A percentile compares a stretch with the other conserved stretches of the same genome.
phyloP scores from a whole-genome alignment of 441 rosid species.

The Erodium texanum region DNA sequence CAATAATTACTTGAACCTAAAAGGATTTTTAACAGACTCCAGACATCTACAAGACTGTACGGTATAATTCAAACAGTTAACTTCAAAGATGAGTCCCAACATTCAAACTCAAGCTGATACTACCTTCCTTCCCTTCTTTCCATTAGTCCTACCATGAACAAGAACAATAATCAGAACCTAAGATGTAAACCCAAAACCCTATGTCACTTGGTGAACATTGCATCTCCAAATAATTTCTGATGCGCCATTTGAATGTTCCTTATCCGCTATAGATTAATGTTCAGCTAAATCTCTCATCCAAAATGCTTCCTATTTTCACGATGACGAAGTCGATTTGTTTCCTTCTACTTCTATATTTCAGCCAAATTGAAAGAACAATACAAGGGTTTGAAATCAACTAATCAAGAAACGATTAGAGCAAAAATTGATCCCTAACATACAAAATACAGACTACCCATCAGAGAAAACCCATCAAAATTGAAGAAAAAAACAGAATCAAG shows the following conservation, averaged over 20 bases:
- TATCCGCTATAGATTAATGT: background rate
- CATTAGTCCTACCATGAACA: background rate
- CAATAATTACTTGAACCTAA: background rate
- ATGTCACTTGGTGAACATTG: background rate
- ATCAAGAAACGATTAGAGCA: conserved; percentile 12
- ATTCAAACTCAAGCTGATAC: background rate
- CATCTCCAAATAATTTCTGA: background rate
- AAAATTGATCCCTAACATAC: background rate
- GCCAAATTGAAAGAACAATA: background rate
- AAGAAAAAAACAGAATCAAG: background rate
- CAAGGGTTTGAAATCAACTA: background rate
- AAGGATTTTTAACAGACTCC: background rate
- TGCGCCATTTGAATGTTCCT: background rate
- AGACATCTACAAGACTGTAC: background rate
- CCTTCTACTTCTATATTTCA: background rate
- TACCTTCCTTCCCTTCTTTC: background rate
- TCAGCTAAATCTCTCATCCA: background rate
- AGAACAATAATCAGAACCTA: background rate
- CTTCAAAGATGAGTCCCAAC: background rate
- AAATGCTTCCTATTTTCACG: no score
- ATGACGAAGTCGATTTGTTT: background rate
- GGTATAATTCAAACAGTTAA: background rate
- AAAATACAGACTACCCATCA: conserved; percentile 16
- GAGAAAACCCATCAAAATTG: background rate
- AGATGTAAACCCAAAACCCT: background rate